Conservation (phyloP, 129 eudicot genomes). For the Flaveria trinervia region DNA sequence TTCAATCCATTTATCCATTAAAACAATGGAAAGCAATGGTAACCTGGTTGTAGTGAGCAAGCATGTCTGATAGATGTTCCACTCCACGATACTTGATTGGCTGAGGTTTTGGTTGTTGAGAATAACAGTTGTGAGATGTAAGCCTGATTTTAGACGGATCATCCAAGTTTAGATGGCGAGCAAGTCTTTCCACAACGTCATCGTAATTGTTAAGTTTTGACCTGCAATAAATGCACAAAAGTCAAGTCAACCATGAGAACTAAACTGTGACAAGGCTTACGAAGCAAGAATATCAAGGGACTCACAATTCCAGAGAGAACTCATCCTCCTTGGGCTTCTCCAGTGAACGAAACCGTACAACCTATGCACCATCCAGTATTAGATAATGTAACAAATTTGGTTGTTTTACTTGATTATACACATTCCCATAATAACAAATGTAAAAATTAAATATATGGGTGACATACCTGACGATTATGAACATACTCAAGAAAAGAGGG, state of each 20-base stretch:
- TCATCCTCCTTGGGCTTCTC: conserved; percentile 87
- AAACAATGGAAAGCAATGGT: neutral
- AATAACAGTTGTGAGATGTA: conserved; percentile 82
- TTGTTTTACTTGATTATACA: neutral
- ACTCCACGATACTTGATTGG: conserved; percentile 75
- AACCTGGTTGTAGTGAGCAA: conserved; percentile 84
- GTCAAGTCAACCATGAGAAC: neutral
- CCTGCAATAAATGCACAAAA: conserved; percentile 37
- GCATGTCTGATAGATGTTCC: conserved; percentile 74
- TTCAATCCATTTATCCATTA: conserved; percentile 1
- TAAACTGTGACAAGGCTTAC: conserved; percentile 1
- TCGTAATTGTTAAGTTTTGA: conserved; percentile 73
- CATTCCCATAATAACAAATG: neutral
- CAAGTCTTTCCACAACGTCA: conserved; percentile 74
- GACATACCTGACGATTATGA: conserved; percentile 76
- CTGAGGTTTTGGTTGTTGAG: conserved; percentile 86
- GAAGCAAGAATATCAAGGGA: conserved; percentile 4
- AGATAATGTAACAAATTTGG: conserved; percentile 16
- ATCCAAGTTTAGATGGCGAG: conserved; percentile 55
- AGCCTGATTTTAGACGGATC: conserved; percentile 86
- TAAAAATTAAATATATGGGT: neutral
- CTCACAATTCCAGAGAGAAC: conserved; percentile 70
- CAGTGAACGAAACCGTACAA: conserved; percentile 69
- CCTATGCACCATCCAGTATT: conserved; percentile 38
- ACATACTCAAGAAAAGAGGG: conserved; percentile 81